Evolutionary conservation across 768 basidiomycete species (phyloP).

Genomic region (Boletellus ananiceps): DNA sequence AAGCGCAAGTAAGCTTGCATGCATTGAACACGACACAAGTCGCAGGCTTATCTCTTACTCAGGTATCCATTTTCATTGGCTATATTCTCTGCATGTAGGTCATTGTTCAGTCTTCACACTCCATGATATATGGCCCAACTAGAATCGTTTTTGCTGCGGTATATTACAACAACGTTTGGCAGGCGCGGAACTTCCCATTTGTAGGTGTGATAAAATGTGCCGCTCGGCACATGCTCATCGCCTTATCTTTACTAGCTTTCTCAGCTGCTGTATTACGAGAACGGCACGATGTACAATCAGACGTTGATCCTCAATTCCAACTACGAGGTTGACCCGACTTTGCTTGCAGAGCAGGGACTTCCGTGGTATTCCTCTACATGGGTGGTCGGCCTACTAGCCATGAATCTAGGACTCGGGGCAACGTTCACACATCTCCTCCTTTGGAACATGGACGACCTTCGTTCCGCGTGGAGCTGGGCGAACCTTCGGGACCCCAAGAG

Average conservation of each 20-base stretch:
- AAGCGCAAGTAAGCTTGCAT: conserved; percentile 35
- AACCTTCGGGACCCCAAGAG: not conserved
- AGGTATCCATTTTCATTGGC: conserved; percentile 45
- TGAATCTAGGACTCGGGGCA: conserved; percentile 31
- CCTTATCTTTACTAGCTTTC: conserved; percentile 32
- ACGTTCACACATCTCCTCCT: conserved; percentile 48
- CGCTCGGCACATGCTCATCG: not conserved
- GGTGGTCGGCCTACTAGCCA: conserved; percentile 18
- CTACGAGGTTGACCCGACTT: conserved; percentile 47
- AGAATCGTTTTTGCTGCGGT: conserved; percentile 33
- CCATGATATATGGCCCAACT: conserved; percentile 1
- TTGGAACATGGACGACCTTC: conserved; percentile 51
- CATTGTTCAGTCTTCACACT: no score
- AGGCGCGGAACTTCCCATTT: conserved; percentile 57
- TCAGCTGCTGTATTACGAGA: conserved; percentile 47
- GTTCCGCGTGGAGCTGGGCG: conserved; percentile 45
- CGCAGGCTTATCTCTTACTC: no score
- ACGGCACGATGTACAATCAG: conserved; percentile 52
- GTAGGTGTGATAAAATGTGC: conserved; percentile 31
- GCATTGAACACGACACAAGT: no score
- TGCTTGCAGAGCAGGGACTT: conserved; percentile 41
- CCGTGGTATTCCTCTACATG: conserved; percentile 29
- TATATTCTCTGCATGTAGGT: conserved; percentile 48
- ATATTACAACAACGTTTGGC: conserved; percentile 51
- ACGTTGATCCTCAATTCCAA: conserved; percentile 47